phyloP scores from a whole-genome alignment of 106 monocot species.

The Hemerocallis citrina region DNA sequence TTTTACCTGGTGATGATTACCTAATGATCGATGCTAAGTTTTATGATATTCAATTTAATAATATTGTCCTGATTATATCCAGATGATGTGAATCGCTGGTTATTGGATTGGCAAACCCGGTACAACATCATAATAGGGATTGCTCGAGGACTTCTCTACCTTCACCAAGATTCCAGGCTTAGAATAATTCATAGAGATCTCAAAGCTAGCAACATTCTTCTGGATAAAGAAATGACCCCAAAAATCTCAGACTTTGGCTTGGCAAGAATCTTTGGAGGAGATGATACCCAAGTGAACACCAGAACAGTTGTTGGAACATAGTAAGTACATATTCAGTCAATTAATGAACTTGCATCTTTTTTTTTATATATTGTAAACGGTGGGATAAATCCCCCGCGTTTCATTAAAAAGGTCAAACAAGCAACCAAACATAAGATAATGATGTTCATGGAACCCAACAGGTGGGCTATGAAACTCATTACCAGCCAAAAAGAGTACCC shows the following conservation, averaged over 20 bases:
- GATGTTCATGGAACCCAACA: too few relatives aligned
- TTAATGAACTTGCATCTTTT: not conserved
- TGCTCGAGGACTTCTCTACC: conserved; percentile 22
- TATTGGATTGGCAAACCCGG: conserved; percentile 13
- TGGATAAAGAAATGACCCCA: conserved; percentile 20
- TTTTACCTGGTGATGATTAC: not conserved
- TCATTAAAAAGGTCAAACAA: not conserved
- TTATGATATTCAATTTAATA: not conserved
- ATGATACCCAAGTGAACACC: conserved; percentile 4
- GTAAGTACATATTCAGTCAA: too few relatives aligned
- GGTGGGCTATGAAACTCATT: too few relatives aligned
- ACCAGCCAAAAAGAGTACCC: too few relatives aligned
- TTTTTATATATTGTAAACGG: not conserved
- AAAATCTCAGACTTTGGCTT: conserved; percentile 33
- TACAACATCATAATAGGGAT: conserved; percentile 16
- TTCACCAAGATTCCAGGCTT: conserved; percentile 27
- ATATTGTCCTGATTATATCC: not conserved
- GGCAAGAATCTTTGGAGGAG: conserved; percentile 22
- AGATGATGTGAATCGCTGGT: not conserved
- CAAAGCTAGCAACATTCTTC: conserved; percentile 30
- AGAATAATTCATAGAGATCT: conserved; percentile 24
- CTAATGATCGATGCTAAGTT: not conserved
- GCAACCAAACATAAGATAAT: too few relatives aligned
- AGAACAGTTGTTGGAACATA: conserved; percentile 14
- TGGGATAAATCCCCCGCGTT: not conserved